Conservation (phyloP, 2,329 filamentous ascomycete species). For the Verticillium zaregamsianum region DNA sequence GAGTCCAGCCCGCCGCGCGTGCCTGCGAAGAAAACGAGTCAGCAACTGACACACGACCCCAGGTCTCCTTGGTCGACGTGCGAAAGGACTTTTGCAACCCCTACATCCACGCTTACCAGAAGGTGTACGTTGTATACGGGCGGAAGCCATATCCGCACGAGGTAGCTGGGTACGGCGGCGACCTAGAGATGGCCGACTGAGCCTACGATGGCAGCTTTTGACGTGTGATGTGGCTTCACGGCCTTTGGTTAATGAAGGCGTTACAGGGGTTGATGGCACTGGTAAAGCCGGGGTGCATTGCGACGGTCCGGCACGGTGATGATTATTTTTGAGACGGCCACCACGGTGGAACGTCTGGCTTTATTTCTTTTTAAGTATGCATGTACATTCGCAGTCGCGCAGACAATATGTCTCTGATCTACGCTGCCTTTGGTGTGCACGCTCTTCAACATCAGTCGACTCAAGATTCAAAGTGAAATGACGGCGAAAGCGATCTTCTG, state of each 20-base stretch:
- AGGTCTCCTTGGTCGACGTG: conserved; percentile 36
- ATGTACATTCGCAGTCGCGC: too few relatives aligned
- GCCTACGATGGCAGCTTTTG: too few relatives aligned
- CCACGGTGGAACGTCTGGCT: not conserved
- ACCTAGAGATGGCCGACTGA: not conserved
- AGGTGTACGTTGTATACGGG: conserved; percentile 46
- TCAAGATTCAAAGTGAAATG: too few relatives aligned
- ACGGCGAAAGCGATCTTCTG: too few relatives aligned
- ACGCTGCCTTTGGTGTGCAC: too few relatives aligned
- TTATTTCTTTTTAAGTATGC: not conserved
- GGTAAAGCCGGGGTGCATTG: not conserved
- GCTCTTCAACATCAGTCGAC: too few relatives aligned
- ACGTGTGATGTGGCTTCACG: not conserved
- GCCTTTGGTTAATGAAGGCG: not conserved
- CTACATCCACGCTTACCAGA: conserved; percentile 43
- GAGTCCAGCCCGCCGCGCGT: not conserved
- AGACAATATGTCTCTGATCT: too few relatives aligned
- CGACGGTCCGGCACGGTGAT: not conserved
- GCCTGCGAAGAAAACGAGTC: not conserved
- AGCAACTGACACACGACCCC: not conserved
- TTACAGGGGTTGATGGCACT: not conserved
- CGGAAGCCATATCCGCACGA: conserved; percentile 41
- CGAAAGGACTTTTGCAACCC: conserved; percentile 41
- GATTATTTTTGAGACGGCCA: not conserved
- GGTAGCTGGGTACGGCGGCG: not conserved